Percentiles rank a stretch among this genome's conserved stretches.
These are phyloP conservation scores for Suhomyces chickasaworum DNA, from an alignment of 1,139 yeast genomes.

Conservation along the genomic window DNA sequence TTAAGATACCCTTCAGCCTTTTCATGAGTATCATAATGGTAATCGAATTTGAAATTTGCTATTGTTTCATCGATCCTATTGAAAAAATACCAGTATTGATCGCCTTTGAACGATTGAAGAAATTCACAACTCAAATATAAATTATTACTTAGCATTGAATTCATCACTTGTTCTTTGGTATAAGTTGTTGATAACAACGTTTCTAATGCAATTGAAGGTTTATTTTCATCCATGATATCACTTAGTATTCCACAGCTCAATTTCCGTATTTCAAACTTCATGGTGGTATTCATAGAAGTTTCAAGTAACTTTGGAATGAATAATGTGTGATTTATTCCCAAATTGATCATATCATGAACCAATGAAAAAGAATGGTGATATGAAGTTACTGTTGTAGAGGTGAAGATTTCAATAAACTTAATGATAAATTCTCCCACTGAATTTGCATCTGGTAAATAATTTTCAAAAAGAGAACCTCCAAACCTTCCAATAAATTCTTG, in stretches of 20 bases:
- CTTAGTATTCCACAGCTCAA: constrained; percentile 20
- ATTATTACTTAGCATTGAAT: neutral
- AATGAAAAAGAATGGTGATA: constrained; percentile 29
- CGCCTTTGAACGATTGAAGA: constrained; percentile 5
- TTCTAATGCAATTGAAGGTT: neutral
- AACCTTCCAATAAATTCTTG: constrained; percentile 86
- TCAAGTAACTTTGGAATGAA: constrained; percentile 33
- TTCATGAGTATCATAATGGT: constrained; percentile 30
- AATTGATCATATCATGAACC: constrained; percentile 26
- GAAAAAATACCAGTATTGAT: neutral
- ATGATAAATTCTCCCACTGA: constrained; percentile 44
- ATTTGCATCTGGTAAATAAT: constrained; percentile 19
- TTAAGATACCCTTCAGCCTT: constrained; percentile 37
- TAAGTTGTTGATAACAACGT: neutral
- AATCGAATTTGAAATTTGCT: constrained; percentile 26
- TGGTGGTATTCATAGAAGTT: constrained; percentile 27
- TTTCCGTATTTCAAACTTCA: constrained; percentile 42
- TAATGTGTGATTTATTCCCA: constrained; percentile 29
- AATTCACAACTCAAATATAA: constrained; percentile 29
- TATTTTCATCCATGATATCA: neutral
- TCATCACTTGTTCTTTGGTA: neutral
- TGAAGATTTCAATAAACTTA: constrained; percentile 56
- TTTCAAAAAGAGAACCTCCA: constrained; percentile 38
- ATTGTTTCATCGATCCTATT: constrained; percentile 2
- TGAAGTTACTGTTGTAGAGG: constrained; percentile 15